phyloP scores from a whole-genome alignment of 176 grass and related monocot species.

The Melocanna baccifera region DNA sequence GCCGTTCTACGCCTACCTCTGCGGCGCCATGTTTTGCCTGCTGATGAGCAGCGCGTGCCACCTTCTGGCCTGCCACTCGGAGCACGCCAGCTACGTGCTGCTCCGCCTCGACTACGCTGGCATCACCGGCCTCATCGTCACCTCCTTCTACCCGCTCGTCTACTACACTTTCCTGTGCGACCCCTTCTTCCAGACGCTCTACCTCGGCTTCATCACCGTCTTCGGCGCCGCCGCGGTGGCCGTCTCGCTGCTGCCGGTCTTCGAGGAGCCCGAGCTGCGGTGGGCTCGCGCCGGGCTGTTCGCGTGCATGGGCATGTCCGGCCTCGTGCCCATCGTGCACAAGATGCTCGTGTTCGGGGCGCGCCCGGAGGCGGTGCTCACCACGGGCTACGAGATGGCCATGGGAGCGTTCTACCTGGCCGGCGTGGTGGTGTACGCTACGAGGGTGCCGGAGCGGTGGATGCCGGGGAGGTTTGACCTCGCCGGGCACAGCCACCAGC shows the following conservation, averaged over 20 bases:
- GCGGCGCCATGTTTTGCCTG: constrained; percentile 80
- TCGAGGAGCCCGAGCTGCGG: constrained; percentile 54
- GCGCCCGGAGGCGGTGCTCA: constrained; percentile 56
- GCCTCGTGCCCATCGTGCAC: constrained; percentile 71
- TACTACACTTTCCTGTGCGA: constrained; percentile 82
- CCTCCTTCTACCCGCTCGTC: constrained; percentile 87
- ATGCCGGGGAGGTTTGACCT: constrained; percentile 72
- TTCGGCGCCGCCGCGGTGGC: constrained; percentile 46
- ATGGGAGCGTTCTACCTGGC: constrained; percentile 56
- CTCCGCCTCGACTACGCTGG: constrained; percentile 83
- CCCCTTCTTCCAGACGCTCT: constrained; percentile 46
- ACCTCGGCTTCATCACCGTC: constrained; percentile 64
- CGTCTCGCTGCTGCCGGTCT: constrained; percentile 62
- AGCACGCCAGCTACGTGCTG: constrained; percentile 68
- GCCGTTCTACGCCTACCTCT: constrained; percentile 79
- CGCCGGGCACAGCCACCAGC: constrained; percentile 70
- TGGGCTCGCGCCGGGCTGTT: constrained; percentile 55
- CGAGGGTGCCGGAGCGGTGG: constrained; percentile 75
- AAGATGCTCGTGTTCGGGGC: constrained; percentile 59
- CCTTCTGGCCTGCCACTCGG: constrained; percentile 72
- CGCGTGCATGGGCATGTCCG: constrained; percentile 60
- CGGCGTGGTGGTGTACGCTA: constrained; percentile 62
- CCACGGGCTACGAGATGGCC: constrained; percentile 66
- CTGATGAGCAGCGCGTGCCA: constrained; percentile 84
- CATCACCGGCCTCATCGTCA: constrained; percentile 77